Base-by-base conservation (phyloP, 73 alveolate species). In the Paramecium biaurelia region DNA sequence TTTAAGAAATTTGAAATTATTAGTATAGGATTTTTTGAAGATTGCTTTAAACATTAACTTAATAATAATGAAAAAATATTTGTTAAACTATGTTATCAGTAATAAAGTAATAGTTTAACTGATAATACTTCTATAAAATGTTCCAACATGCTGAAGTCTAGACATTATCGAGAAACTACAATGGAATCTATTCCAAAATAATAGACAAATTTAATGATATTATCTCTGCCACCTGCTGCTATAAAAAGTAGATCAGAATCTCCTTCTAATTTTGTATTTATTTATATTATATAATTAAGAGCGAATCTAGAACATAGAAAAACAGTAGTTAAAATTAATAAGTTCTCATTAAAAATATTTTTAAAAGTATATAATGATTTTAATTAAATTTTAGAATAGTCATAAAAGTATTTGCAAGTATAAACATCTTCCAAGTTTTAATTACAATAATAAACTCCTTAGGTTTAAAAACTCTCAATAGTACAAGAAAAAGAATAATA, bases 191-290 rank as follows among this genome's bases (percentile, higher is more conserved):
- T 63, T 0, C 84, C 84, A 0, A 63, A 26, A 32, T 26, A 63
- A 63, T 14, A 20, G 23, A 15, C 68, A 63, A 63, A 63, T 12
- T 32, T 63, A 11, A 63, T 63, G 84, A 63, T 32, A 30, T 63
- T 63, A 63, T 63, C 84, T 32, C 26, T 63, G 2, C 84, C 84
- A 26, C 84, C 84, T 30, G 45, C 45, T 30, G 26, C 84, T 30
- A 24, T 32, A 7, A 63, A 63, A 32, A 63, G 84, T 63, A 63
- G 84, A 63, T 63, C 84, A 30, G 84, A 63, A 63, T 63, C 84
- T 63, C 84, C 84, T 23, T 63, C 84, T 1, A 63, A 63, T 63
- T 8, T 63, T 30, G 84, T 63, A 63, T 30, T 63, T 30, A 30
- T 63, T 11, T 63, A 15, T n/a, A 63, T 26, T 30, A 1, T 30